A percentile compares a stretch with the other conserved stretches of the same genome.
Conservation (phyloP, 2,329 filamentous ascomycete genomes). For the Exophiala xenobiotica region DNA sequence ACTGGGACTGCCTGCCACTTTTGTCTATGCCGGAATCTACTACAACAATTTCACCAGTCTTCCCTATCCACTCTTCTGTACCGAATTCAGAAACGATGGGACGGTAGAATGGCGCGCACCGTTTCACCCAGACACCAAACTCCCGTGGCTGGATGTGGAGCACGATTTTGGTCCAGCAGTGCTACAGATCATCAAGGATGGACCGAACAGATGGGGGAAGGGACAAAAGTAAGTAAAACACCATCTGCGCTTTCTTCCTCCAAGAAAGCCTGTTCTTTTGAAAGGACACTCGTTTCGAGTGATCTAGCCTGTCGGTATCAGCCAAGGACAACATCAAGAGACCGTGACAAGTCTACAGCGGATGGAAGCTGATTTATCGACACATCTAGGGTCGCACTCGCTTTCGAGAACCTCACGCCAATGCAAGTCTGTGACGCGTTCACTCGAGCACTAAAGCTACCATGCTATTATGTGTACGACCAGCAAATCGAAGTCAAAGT, state of each 20-base stretch:
- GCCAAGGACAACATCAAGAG: too few species aligned
- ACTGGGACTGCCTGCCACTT: constrained; percentile 80
- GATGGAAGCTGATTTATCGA: too few species aligned
- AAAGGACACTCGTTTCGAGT: constrained; percentile 1
- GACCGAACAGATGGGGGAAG: constrained; percentile 73
- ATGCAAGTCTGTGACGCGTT: constrained; percentile 79
- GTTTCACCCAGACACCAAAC: constrained; percentile 81
- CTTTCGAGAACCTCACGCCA: constrained; percentile 86
- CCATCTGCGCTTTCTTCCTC: not conserved
- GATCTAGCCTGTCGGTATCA: too few species aligned
- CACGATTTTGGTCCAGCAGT: constrained; percentile 93
- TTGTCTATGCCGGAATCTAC: constrained; percentile 95
- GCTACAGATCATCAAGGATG: constrained; percentile 93
- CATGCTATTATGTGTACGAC: constrained; percentile 73
- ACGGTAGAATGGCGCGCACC: constrained; percentile 92
- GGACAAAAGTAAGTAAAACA: constrained; percentile 58
- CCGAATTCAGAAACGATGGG: constrained; percentile 81
- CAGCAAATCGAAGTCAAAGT: constrained; percentile 77
- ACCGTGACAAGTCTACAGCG: too few species aligned
- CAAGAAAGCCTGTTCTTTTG: not conserved
- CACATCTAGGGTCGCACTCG: constrained; percentile 72
- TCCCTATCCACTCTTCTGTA: constrained; percentile 89
- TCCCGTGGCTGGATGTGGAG: constrained; percentile 95
- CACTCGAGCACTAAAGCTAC: constrained; percentile 71
- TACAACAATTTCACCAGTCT: constrained; percentile 98